phyloP scores from a whole-genome alignment of 2,329 filamentous ascomycete genomes.

The Penicillium hesseltinei region DNA sequence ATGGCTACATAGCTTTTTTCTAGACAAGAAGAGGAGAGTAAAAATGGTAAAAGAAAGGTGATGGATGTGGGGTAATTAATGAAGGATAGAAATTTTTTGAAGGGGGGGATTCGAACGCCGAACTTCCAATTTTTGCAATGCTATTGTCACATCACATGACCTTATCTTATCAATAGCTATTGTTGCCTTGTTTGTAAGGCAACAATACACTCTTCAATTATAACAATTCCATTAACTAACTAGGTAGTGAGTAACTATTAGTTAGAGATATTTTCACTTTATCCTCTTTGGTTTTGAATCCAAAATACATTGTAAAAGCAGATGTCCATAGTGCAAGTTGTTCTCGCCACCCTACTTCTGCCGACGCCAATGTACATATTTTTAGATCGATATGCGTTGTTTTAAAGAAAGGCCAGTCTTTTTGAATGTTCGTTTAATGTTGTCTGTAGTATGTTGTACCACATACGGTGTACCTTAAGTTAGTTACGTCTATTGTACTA shows the following conservation, averaged over 20 bases:
- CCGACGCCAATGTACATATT: background rate
- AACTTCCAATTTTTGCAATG: conserved; percentile 3
- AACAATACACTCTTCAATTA: too few relatives aligned
- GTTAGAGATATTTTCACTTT: background rate
- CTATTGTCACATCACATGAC: conserved; percentile 5
- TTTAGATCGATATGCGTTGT: background rate
- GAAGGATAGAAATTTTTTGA: conserved; percentile 16
- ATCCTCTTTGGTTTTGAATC: background rate
- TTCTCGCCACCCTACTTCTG: background rate
- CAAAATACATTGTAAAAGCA: background rate
- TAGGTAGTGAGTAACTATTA: background rate
- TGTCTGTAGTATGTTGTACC: background rate
- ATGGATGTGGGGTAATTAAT: background rate
- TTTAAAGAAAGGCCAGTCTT: background rate
- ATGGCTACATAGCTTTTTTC: conserved; percentile 31
- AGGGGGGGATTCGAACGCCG: conserved; percentile 33
- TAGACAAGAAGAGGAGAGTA: background rate
- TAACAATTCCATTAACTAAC: background rate
- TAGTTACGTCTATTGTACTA: background rate
- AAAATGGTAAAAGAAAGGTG: conserved; percentile 1
- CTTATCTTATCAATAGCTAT: background rate
- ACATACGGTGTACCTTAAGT: background rate
- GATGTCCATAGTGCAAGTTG: background rate
- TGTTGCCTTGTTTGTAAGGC: background rate
- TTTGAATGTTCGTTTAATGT: background rate